Evolutionary conservation across 139 green algal genomes (phyloP).

Genomic region (Micromonas commoda): DNA sequence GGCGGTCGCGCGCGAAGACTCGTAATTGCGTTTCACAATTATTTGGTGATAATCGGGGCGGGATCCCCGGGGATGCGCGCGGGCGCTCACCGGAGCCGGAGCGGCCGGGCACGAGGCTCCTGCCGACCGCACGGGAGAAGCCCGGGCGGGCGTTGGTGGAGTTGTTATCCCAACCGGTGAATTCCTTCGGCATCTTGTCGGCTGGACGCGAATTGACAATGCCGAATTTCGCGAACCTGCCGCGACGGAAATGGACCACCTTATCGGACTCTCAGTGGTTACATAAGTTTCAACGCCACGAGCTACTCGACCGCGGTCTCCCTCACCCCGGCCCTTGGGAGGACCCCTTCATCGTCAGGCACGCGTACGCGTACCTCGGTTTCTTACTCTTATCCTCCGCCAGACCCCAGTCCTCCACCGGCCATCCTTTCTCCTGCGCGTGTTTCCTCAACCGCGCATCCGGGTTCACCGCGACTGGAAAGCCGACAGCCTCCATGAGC

Average conservation of each 20-base stretch:
- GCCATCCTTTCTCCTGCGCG: conserved; percentile 4
- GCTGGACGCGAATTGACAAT: no score
- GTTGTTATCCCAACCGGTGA: background rate
- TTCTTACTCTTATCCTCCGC: background rate
- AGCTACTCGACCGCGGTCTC: no score
- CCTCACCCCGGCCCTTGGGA: background rate
- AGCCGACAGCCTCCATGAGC: background rate
- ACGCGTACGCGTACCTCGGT: conserved; percentile 13
- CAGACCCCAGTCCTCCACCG: conserved; percentile 3
- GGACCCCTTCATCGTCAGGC: background rate
- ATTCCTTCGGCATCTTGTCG: no score
- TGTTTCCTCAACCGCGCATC: background rate
- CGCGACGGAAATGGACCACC: no score
- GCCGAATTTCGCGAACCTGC: no score
- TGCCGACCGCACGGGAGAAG: background rate
- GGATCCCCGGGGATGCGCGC: background rate
- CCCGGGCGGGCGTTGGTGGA: background rate
- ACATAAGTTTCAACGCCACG: no score
- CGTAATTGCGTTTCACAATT: no score
- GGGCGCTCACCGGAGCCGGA: background rate
- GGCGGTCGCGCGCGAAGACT: background rate
- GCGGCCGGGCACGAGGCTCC: background rate
- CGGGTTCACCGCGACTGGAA: conserved; percentile 15
- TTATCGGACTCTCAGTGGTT: no score
- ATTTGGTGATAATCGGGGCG: background rate